Evolutionary conservation across 2,329 filamentous ascomycete species (phyloP), one percentile per base, ranked within the genome.

Genomic region (Calonectria multiphialidica): DNA sequence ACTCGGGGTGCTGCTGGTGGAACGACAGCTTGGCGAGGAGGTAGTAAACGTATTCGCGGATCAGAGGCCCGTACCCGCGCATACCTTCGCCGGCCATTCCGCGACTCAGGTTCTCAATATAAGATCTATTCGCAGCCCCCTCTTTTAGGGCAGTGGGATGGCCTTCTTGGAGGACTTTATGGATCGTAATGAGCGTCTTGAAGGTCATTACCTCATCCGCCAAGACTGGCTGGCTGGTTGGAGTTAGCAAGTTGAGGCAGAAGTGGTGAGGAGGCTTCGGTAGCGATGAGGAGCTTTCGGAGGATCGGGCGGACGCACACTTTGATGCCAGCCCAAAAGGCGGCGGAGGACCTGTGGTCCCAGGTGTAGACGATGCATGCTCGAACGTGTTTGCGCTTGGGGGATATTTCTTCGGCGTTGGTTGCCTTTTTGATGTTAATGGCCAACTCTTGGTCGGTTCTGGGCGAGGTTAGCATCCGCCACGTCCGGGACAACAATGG

Each of bases 121-220:
- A 99, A 80, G 90, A 91, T 72, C 94, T 90, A 86, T 98, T 95
- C 71, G 92, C 90, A 87, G 98, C 94, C 33, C 95, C 97, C 84
- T 99, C 97, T 80, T 93, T 93, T 40, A 99, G 86, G 2, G 94
- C 94, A 68, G 94, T 89, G 0, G 97, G 96, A 81, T 99, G 97
- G 18, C 97, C 97, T 84, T 99, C 97, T 82, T 99, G 97, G 21
- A 99, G 89, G 66, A 99, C 96, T 84, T 98, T 98, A 87, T 99
- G 97, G 76, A 98, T 92, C 25, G 95, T 98, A 81, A 98, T 98
- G 73, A 99, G 90, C 59, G 97, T 96, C 84, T 99, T 99, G 90
- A 98, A 99, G 5, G 97, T 98, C 87, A 99, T 97, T 45, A 99
- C 93, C 87, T 99, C 97, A 83, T 99, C 97, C 84, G 97, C 96